Percentiles rank a stretch among this genome's conserved stretches.
Evolutionary conservation across 768 basidiomycete genomes (phyloP).

Genomic region (Boletales sp.): DNA sequence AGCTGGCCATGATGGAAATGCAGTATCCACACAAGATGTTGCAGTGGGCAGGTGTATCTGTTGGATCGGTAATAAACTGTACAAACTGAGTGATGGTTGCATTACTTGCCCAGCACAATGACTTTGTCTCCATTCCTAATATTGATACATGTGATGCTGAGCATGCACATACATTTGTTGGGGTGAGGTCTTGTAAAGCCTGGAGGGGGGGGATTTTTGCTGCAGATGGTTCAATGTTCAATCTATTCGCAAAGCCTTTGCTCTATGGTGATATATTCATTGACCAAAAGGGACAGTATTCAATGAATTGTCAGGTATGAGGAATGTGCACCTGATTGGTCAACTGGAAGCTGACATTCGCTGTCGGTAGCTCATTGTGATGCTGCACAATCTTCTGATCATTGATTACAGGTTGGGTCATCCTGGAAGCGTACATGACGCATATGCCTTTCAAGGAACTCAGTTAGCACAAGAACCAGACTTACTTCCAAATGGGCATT

Average conservation of each 20-base stretch:
- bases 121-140: neutral
- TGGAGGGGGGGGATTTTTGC: conserved; percentile 2
- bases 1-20: too few relatives aligned
- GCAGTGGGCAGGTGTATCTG: too few relatives aligned
- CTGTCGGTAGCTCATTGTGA: conserved; percentile 20
- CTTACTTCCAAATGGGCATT: too few relatives aligned
- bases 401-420: conserved; percentile 28
- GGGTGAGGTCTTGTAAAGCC: neutral
- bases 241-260: neutral
- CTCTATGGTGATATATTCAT: conserved; percentile 1
- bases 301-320: conserved; percentile 3
- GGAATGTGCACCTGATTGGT: too few relatives aligned
- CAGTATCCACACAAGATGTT: too few relatives aligned
- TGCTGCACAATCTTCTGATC: conserved; percentile 24
- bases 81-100: conserved; percentile 2
- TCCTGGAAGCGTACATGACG: conserved; percentile 26
- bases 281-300: conserved; percentile 3
- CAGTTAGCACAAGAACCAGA: neutral
- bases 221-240: neutral
- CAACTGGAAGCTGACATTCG: too few relatives aligned
- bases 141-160: neutral
- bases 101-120: neutral
- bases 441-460: conserved; percentile 5
- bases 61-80: conserved; percentile 2
- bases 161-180: neutral